phyloP scores from a whole-genome alignment of 2,329 filamentous ascomycete species.

The Colletotrichum gigasporum region DNA sequence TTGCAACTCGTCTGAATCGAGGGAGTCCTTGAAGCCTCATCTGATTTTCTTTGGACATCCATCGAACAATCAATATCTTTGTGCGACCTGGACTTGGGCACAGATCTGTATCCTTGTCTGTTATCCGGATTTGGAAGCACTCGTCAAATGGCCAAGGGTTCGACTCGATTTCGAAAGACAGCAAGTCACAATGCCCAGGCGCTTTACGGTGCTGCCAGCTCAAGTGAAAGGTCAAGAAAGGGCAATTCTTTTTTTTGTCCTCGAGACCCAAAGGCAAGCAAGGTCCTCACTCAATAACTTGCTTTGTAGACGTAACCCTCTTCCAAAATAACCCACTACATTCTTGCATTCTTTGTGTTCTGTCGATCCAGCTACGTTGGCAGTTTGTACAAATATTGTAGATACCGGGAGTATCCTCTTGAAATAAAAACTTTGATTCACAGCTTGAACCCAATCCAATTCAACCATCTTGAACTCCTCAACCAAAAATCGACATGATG shows the following conservation, averaged over 20 bases:
- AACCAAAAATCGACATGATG: too few species aligned
- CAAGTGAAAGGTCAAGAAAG: neutral
- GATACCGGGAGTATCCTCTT: neutral
- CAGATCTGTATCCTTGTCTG: neutral
- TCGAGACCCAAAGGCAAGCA: neutral
- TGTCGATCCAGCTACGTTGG: neutral
- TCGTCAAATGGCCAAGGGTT: neutral
- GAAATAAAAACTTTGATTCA: neutral
- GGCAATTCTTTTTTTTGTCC: neutral
- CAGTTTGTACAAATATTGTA: neutral
- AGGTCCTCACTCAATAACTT: neutral
- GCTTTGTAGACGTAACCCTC: neutral
- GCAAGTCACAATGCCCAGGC: neutral
- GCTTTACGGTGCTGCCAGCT: neutral
- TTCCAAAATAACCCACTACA: neutral
- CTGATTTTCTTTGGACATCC: neutral
- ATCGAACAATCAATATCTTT: neutral
- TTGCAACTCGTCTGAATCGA: too few species aligned
- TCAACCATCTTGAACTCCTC: neutral
- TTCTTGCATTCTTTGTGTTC: neutral
- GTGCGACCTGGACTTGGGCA: neutral
- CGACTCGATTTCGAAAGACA: neutral
- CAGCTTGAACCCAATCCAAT: neutral
- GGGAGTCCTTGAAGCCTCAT: too few species aligned
- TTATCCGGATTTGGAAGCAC: neutral